Conservation (phyloP, 208 protist genomes). For the Histomonas meleagridis region DNA sequence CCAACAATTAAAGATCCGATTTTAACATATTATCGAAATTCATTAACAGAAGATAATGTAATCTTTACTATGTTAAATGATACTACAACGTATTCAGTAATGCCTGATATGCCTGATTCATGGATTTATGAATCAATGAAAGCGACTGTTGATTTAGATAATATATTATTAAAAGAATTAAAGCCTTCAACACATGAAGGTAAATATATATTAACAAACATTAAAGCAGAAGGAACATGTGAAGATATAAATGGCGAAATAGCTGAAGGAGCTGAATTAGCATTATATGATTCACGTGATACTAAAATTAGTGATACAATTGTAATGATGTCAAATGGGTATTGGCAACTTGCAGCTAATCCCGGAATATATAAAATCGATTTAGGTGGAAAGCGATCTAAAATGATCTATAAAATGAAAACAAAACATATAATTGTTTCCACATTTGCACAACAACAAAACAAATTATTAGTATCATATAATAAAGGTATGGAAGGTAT, state of each 20-base stretch:
- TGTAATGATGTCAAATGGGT: background rate
- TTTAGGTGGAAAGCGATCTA: background rate
- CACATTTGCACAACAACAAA: too few species aligned
- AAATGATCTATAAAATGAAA: background rate
- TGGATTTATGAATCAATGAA: background rate
- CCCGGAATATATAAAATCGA: background rate
- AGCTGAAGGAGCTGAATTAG: background rate
- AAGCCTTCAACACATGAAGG: background rate
- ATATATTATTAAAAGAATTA: background rate
- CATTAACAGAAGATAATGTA: background rate
- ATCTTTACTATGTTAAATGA: background rate
- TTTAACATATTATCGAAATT: background rate
- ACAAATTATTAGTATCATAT: background rate
- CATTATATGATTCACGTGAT: background rate
- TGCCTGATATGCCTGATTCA: background rate
- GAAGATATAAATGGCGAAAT: background rate
- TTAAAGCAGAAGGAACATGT: background rate
- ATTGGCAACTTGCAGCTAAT: conserved; percentile 27
- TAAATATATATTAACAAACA: background rate
- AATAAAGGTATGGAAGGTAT: background rate
- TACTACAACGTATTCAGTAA: background rate
- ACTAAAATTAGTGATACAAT: background rate
- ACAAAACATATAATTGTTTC: too few species aligned
- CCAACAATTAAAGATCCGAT: background rate
- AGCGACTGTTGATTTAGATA: background rate